phyloP scores from a whole-genome alignment of 345 rosid genomes.

The Erucastrum elatum region DNA sequence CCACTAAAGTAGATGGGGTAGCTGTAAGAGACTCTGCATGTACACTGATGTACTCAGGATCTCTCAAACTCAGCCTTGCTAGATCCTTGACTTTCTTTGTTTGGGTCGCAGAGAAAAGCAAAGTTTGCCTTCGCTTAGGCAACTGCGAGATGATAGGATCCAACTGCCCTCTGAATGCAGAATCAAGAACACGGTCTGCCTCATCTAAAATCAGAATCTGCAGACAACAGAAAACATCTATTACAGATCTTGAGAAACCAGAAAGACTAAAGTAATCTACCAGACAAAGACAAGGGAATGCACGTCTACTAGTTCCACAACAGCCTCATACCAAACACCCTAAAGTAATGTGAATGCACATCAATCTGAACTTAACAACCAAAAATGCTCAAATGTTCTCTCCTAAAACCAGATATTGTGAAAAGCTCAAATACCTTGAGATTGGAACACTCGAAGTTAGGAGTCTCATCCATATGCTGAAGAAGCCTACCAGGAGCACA shows the following conservation, averaged over 20 bases:
- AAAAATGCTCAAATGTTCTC: no score
- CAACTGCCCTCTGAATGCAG: slow-evolving; percentile 76
- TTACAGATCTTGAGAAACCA: not conserved
- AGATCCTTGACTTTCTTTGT: slow-evolving; percentile 94
- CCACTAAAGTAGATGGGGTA: slow-evolving; percentile 75
- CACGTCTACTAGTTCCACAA: not conserved
- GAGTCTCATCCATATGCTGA: slow-evolving; percentile 98
- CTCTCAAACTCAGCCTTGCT: slow-evolving; percentile 94
- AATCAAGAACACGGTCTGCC: slow-evolving; percentile 97
- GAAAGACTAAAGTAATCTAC: not conserved
- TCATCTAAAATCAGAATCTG: slow-evolving; percentile 96
- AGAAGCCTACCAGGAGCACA: slow-evolving; percentile 97
- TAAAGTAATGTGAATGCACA: slow-evolving; percentile 11
- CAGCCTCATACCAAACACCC: not conserved
- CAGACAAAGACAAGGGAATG: not conserved
- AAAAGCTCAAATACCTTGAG: slow-evolving; percentile 64
- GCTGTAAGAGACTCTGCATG: slow-evolving; percentile 81
- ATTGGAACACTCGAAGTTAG: slow-evolving; percentile 86
- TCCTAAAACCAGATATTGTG: no score
- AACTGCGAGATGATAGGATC: slow-evolving; percentile 90
- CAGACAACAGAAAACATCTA: not conserved
- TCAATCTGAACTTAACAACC: not conserved
- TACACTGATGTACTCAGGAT: slow-evolving; percentile 91
- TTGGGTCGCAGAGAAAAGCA: slow-evolving; percentile 96
- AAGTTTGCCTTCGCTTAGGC: slow-evolving; percentile 76